Percentiles rank a stretch among this genome's conserved stretches.
phyloP scores from a whole-genome alignment of 805 yeast genomes.

The Wickerhamiella allomyrinae region DNA sequence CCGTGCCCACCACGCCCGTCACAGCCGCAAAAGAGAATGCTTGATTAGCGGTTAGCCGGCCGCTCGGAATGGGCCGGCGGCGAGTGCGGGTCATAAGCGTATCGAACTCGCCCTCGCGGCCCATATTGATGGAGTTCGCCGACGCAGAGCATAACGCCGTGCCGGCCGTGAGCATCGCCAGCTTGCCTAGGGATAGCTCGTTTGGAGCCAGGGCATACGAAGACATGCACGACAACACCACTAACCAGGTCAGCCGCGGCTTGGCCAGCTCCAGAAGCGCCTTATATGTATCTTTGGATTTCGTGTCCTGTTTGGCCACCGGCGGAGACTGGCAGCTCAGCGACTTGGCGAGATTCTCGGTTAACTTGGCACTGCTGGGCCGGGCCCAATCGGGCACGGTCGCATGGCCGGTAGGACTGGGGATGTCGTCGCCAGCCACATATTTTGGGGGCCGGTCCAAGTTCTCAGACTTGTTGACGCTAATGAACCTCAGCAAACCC shows the following conservation, averaged over 20 bases:
- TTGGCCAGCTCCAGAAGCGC: slow-evolving; percentile 67
- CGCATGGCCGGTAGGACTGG: not conserved
- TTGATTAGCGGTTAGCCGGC: slow-evolving; percentile 55
- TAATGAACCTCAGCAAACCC: not conserved
- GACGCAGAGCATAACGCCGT: slow-evolving; percentile 82
- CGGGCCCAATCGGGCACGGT: not conserved
- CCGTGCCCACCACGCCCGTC: slow-evolving; percentile 58
- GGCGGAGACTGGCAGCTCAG: not conserved
- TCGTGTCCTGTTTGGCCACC: not conserved
- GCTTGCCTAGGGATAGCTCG: slow-evolving; percentile 56
- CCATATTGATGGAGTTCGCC: slow-evolving; percentile 96
- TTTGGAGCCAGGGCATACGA: slow-evolving; percentile 86
- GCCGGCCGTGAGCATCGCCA: slow-evolving; percentile 64
- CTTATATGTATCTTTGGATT: slow-evolving; percentile 4
- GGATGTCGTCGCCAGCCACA: not conserved
- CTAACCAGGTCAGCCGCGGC: slow-evolving; percentile 75
- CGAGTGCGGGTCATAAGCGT: slow-evolving; percentile 76
- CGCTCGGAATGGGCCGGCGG: slow-evolving; percentile 80
- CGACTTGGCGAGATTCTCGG: not conserved
- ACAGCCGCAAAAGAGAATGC: slow-evolving; percentile 70
- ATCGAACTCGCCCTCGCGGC: slow-evolving; percentile 85
- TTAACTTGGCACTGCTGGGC: not conserved
- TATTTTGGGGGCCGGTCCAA: not conserved
- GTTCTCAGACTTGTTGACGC: not conserved
- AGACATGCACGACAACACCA: slow-evolving; percentile 82